phyloP scores from a whole-genome alignment of 345 rosid genomes.

The Gossypium bickii region DNA sequence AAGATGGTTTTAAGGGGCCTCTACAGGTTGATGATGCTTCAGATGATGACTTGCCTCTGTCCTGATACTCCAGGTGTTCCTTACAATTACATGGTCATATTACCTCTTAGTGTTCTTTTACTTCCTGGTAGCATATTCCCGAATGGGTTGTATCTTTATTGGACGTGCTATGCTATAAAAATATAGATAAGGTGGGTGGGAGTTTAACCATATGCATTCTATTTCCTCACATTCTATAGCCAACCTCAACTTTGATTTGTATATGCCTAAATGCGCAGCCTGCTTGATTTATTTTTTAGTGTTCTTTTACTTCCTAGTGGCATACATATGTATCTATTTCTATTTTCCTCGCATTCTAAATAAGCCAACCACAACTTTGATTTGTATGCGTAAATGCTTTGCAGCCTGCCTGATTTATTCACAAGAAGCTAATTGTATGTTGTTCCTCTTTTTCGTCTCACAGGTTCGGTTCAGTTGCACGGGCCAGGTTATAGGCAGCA shows the following conservation, averaged over 20 bases:
- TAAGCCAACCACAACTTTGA: too few relatives aligned
- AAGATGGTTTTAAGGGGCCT: constrained; percentile 69
- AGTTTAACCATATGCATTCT: not conserved
- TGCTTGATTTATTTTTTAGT: too few relatives aligned
- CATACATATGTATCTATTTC: too few relatives aligned
- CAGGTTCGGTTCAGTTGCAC: not conserved
- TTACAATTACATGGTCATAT: not conserved
- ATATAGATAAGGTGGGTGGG: not conserved
- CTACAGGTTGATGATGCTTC: constrained; percentile 34
- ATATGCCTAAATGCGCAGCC: too few relatives aligned
- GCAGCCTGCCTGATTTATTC: not conserved
- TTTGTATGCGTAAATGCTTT: not conserved
- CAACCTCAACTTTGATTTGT: too few relatives aligned
- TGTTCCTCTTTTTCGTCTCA: not conserved
- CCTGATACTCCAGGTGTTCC: constrained; percentile 16
- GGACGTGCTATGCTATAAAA: not conserved
- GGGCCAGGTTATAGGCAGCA: not conserved
- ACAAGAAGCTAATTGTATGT: not conserved
- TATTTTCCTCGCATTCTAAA: too few relatives aligned
- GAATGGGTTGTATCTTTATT: not conserved
- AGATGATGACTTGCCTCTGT: constrained; percentile 33
- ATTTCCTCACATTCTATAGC: too few relatives aligned
- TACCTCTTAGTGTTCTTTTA: not conserved
- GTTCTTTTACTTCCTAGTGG: too few relatives aligned
- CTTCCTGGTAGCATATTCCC: not conserved